Base-by-base conservation (phyloP, 441 rosid genomes). In the Syzygium malaccense region DNA sequence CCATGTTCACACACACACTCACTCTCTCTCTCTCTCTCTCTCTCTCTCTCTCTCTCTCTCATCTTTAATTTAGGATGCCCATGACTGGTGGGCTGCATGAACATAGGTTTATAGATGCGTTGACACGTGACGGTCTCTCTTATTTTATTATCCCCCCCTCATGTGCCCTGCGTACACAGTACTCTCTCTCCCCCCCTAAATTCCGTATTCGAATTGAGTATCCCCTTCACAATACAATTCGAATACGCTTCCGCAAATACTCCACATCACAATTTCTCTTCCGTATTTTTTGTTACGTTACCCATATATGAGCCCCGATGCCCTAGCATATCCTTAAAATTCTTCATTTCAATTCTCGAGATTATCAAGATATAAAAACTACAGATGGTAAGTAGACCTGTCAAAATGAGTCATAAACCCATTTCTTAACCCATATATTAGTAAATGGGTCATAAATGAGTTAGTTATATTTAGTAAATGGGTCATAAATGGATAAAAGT, bases 111-210 rank as follows among this genome's bases (percentile, higher is more conserved):
- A 17, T 53, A 48, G 84, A 85, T 89, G 89, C 90, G 88, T 71
- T 57, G 92, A 91, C 95, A 93, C 94, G 93, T 93, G 94, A 91
- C 91, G 17, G 83, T 75, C 51, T 20, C 49, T 3, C 51, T 41
- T 75, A 23, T 12, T 71, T 71, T 37, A 75, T 75, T 18, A 28
- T 51, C 60, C 88, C 55, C 89, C 45, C 14, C 30, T 56, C 56
- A 87, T 83, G 86, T 87, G 62, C 37, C 33, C 78, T 49, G 56
- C 89, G 79, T 51, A 78, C 45, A 37, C 18, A 87, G 45, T 48
- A 30, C 20, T 57, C 89, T 26, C 66, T 8, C 37, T 87, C 14
- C 14, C 6, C 5, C 30, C 17, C 14, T 87, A 85, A 19, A 25
- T 58, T 41, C 51, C 32, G 23, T 64, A 26, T 48, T 48, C 1